phyloP scores from a whole-genome alignment of 495 filamentous ascomycete genomes.

The Trichoderma gamsii region DNA sequence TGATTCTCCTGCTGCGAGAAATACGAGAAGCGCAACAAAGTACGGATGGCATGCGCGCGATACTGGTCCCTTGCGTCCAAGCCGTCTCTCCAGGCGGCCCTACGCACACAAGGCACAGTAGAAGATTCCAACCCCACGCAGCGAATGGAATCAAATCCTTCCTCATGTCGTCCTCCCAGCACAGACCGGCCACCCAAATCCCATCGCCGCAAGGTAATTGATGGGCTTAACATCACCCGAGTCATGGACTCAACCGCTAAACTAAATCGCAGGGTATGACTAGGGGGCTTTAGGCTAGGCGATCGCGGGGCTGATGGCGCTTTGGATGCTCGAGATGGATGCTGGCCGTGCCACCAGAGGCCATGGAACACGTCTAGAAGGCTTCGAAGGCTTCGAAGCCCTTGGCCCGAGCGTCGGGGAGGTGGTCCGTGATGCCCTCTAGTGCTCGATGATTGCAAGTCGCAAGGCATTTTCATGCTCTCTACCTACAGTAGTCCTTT shows the following conservation, averaged over 20 bases:
- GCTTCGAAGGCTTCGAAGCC: neutral
- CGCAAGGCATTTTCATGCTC: neutral
- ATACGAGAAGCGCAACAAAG: neutral
- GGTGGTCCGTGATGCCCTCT: conserved; percentile 1
- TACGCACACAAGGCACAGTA: neutral
- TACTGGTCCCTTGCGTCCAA: neutral
- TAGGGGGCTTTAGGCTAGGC: neutral
- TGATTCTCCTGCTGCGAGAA: neutral
- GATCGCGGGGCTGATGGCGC: conserved; percentile 6
- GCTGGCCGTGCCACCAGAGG: neutral
- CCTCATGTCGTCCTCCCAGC: neutral
- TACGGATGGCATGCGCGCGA: neutral
- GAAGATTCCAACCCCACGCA: too few species aligned
- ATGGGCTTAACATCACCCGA: neutral
- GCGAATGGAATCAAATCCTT: neutral
- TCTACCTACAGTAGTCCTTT: too few species aligned
- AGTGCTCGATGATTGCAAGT: neutral
- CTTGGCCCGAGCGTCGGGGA: conserved; percentile 4
- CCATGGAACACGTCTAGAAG: conserved; percentile 4
- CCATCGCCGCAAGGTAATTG: neutral
- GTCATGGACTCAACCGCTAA: neutral
- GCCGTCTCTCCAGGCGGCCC: neutral
- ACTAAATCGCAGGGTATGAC: too few species aligned
- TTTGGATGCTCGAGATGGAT: neutral
- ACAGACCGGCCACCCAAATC: neutral